Conservation (phyloP, 179 eudicot genomes). For the Patellifolia procumbens region DNA sequence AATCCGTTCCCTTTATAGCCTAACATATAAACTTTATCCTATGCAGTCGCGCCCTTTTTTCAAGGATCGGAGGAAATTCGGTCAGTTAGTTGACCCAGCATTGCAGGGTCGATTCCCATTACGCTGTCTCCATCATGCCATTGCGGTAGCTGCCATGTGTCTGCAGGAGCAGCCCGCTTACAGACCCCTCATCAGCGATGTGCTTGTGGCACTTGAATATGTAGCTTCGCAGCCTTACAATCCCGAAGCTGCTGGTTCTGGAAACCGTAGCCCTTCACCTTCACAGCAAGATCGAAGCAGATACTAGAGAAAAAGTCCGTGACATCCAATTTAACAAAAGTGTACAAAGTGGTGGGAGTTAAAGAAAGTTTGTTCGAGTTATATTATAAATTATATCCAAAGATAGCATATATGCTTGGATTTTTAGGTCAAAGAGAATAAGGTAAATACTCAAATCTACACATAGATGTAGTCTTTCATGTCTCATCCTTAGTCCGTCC, state of each 20-base stretch:
- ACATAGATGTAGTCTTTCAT: background rate
- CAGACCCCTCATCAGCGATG: slow-evolving; percentile 60
- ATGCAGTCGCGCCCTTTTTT: slow-evolving; percentile 51
- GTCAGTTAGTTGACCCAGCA: slow-evolving; percentile 52
- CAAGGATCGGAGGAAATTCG: slow-evolving; percentile 47
- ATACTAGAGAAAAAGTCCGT: slow-evolving; percentile 21
- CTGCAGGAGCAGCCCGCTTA: slow-evolving; percentile 56
- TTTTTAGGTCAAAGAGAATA: slow-evolving; percentile 17
- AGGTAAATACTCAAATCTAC: slow-evolving; percentile 21
- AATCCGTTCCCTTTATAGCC: background rate
- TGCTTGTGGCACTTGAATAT: slow-evolving; percentile 58
- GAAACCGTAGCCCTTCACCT: slow-evolving; percentile 30
- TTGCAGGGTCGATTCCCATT: slow-evolving; percentile 43
- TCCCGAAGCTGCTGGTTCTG: slow-evolving; percentile 31
- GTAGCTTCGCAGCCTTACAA: slow-evolving; percentile 47
- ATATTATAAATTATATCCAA: slow-evolving; percentile 9
- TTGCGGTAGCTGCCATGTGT: slow-evolving; percentile 64
- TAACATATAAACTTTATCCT: background rate
- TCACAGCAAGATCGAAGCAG: slow-evolving; percentile 32
- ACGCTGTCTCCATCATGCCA: slow-evolving; percentile 49
- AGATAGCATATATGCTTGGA: slow-evolving; percentile 2
- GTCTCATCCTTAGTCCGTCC: background rate
- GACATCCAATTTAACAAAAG: background rate
- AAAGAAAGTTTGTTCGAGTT: slow-evolving; percentile 21
- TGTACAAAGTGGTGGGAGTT: slow-evolving; percentile 32